Conservation (phyloP, 169 alveolate genomes). For the Cryptosporidium felis region DNA sequence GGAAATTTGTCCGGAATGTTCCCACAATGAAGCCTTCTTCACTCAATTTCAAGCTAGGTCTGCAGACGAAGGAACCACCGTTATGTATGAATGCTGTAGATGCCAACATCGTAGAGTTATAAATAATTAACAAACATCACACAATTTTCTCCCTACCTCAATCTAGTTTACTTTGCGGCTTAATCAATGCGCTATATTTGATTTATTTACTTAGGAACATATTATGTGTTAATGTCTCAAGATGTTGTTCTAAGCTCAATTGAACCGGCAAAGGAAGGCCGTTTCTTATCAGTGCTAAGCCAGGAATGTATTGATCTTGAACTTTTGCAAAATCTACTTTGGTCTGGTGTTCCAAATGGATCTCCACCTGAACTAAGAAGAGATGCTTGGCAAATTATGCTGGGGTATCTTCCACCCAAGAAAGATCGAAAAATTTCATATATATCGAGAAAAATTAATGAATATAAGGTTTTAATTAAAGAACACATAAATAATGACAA, state of each 20-base stretch:
- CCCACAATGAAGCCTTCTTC: conserved; percentile 81
- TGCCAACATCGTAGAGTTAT: conserved; percentile 84
- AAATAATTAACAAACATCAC: conserved; percentile 72
- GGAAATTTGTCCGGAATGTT: conserved; percentile 84
- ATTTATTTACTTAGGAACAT: not conserved
- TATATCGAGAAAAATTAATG: conserved; percentile 80
- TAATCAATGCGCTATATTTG: too few species aligned
- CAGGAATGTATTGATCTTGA: conserved; percentile 66
- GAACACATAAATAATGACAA: conserved; percentile 76
- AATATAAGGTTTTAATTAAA: conserved; percentile 74
- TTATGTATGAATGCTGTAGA: conserved; percentile 84
- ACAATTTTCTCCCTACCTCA: not conserved
- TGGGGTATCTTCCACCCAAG: conserved; percentile 86
- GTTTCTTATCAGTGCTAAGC: conserved; percentile 27
- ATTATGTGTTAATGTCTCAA: conserved; percentile 52
- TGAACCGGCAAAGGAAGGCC: conserved; percentile 21
- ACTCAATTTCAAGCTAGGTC: conserved; percentile 87
- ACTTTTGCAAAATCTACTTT: conserved; percentile 61
- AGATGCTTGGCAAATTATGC: conserved; percentile 84
- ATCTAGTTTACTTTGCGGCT: not conserved
- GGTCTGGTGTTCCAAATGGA: conserved; percentile 86
- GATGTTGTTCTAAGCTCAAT: not conserved
- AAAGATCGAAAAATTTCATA: conserved; percentile 76
- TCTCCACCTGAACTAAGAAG: conserved; percentile 81
- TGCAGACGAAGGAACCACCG: conserved; percentile 89